Base-by-base conservation (phyloP, 2,329 filamentous ascomycete genomes). In the Mariannaea sp. region DNA sequence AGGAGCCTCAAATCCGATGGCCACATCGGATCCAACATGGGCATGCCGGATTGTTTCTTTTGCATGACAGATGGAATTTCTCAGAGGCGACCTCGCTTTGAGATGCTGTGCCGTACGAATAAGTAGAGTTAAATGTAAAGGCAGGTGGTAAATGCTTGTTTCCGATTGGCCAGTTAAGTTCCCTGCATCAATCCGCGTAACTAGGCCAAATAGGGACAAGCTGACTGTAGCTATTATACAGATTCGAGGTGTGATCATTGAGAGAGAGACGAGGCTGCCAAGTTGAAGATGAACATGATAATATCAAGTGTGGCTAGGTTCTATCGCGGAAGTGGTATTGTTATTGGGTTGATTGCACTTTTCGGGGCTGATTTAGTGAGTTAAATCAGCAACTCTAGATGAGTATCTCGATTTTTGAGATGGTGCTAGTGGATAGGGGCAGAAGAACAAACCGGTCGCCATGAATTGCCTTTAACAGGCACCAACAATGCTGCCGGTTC, bases 151-250 rank as follows among this genome's bases (percentile, higher is more conserved):
- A 43, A 40, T 32, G 51, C 35, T 24, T 7, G 39, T 44, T 20
- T 53, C 33, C 66, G 62, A 66, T 66, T 66, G 64, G 64, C 17
- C 41, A 8, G 7, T 5, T 22, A 57, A 59, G 64, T 65, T 66
- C 62, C 62, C 33, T 57, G 64, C 64, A 66, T 57, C 49, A 20
- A 13, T 45, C 35, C 29, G 17, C 40, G 33, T 32, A 24, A 51
- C 62, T 65, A 65, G 35, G 5, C 60, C 51, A 17, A 5, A 56
- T 65, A 17, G 29, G 59, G 64, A 22, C 44, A 55, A 53, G 42
- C 46, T 49, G 16, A 48, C 45, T 56, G 47, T 47, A 50, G 48
- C 55, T 53, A 51, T 62, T 52, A 42, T 48, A 42, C 42, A 41
- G 40, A n/a, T n/a, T n/a, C 39, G 40, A 49, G 58, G 45, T 47